Conservation (phyloP, 768 basidiomycete genomes). For the Podaxis pistillaris region DNA sequence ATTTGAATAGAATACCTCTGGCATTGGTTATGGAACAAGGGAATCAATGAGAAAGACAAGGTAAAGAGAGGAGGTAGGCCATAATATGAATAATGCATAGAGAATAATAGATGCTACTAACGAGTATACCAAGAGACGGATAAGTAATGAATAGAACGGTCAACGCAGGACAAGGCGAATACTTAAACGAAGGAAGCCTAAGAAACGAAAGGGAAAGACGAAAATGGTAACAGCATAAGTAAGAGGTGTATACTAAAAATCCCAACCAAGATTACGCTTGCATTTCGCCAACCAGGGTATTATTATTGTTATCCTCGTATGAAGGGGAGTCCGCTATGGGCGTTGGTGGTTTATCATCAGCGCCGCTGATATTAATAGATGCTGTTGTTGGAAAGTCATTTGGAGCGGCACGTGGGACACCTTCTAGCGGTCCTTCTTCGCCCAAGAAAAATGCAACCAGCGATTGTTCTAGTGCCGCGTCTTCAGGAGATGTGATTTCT, state of each 20-base stretch:
- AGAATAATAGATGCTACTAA: conserved; percentile 8
- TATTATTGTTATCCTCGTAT: conserved; percentile 3
- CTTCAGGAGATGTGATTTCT: conserved; percentile 20
- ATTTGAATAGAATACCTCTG: background rate
- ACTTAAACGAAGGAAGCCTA: background rate
- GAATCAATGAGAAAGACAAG: conserved; percentile 1
- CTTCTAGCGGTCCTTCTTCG: conserved; percentile 18
- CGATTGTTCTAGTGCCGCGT: conserved; percentile 42
- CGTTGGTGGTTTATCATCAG: background rate
- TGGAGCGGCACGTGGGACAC: background rate
- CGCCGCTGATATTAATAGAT: background rate
- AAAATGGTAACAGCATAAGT: conserved; percentile 1
- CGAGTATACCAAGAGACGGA: background rate
- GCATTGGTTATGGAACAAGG: conserved; percentile 21
- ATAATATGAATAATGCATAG: background rate
- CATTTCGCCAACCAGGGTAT: conserved; percentile 10
- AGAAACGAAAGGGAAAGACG: background rate
- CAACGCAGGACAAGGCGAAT: conserved; percentile 3
- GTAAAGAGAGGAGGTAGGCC: background rate
- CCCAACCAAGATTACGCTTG: conserved; percentile 4
- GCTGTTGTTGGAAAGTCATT: background rate
- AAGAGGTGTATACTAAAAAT: conserved; percentile 7
- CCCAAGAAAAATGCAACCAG: conserved; percentile 49
- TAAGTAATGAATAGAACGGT: background rate
- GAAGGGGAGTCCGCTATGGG: background rate